Evolutionary conservation across 805 yeast genomes (phyloP), one percentile per base, ranked within the genome.

Genomic region (Spencermartinsiella europaea): DNA sequence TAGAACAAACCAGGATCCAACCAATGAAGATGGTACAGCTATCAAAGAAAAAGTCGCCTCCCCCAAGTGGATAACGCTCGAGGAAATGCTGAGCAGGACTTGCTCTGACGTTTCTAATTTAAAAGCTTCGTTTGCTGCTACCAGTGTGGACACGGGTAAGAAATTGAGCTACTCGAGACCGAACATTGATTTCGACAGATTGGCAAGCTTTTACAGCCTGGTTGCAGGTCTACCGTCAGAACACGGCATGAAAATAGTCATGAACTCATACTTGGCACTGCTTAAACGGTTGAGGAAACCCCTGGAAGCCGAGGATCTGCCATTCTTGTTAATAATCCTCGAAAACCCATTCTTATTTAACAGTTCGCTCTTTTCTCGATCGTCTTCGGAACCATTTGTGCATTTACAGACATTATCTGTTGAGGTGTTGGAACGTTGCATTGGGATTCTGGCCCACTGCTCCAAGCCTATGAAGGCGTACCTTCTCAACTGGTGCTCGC

Each of bases 391-490:
- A 8, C 33, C 34, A n/a, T 38, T 22, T 27, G 31, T 17, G 10
- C 12, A 19, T 74, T 27, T 21, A 41, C 21, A 75, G 49, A 61
- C 75, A 0, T 56, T 79, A 14, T 74, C 83, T n/a, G 81, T 83
- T 57, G 90, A 85, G 42, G 70, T 90, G 3, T 60, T 82, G 20
- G 85, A 85, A 58, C 70, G 89, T 34, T 67, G 78, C 1, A 67
- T 87, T 33, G 96, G 96, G 0, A 68, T 83, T 5, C 56, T 89
- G 42, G 72, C 90, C 0, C 73, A 77, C 52, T 53, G 74, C 1
- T 74, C 73, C 34, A 58, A 68, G 3, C 55, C 61, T 1, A 56
- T 66, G 2, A 61, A 72, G 2, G 72, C 70, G 27, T 71, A 71
- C 54, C 57, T 83, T 21, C 71, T 77, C 1, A 72, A 74, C 48